phyloP scores from a whole-genome alignment of 2,329 filamentous ascomycete genomes.

The Penicillium occitanis region DNA sequence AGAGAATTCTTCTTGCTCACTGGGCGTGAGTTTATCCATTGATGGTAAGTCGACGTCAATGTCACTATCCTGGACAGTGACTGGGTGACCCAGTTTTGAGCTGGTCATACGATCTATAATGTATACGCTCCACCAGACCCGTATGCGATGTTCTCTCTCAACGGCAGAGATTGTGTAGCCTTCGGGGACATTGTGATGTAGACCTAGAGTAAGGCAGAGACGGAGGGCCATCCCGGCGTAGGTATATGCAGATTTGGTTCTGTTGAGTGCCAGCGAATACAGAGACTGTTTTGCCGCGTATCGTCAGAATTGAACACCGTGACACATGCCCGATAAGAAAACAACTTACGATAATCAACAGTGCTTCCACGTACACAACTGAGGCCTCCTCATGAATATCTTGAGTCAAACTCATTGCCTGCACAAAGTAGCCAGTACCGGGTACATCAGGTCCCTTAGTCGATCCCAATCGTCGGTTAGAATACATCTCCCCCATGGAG shows the following conservation, averaged over 20 bases:
- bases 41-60: conserved; percentile 24
- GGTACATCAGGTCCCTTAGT: conserved; percentile 20
- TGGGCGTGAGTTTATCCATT: conserved; percentile 21
- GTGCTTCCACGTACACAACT: conserved; percentile 21
- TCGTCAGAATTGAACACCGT: not conserved
- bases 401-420: conserved; percentile 22
- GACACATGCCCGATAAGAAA: not conserved
- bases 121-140: conserved; percentile 24
- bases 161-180: conserved; percentile 21
- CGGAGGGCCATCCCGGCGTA: conserved; percentile 23
- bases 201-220: conserved; percentile 21
- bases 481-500: conserved; percentile 25
- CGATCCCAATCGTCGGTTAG: conserved; percentile 21
- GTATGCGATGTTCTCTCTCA: conserved; percentile 22
- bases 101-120: conserved; percentile 23
- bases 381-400: conserved; percentile 23
- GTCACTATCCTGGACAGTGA: conserved; percentile 21
- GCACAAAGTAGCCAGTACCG: conserved; percentile 22
- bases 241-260: conserved; percentile 23
- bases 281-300: conserved; percentile 13
- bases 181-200: conserved; percentile 23
- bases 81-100: conserved; percentile 23
- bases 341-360: conserved; percentile 19
- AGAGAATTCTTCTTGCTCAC: conserved; percentile 22
- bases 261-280: conserved; percentile 22